A percentile compares a stretch with the other conserved stretches of the same genome.
Evolutionary conservation across 495 filamentous ascomycete species (phyloP).

Genomic region (Penicillium parvum): DNA sequence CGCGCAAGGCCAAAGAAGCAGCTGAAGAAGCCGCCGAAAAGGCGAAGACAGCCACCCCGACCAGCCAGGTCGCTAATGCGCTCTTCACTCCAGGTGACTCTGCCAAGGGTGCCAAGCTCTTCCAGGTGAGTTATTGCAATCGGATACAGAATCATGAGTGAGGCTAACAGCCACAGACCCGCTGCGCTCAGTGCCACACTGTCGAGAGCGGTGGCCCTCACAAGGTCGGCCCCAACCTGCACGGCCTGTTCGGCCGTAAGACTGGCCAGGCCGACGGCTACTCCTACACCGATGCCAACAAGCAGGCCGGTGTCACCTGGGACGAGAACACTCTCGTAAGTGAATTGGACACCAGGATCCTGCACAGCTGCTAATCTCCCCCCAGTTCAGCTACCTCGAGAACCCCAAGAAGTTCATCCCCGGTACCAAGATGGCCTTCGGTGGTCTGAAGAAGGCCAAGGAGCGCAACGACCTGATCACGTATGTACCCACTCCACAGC

Average conservation of each 20-base stretch:
- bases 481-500: slow-evolving; percentile 51
- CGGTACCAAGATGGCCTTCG: slow-evolving; percentile 99
- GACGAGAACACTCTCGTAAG: slow-evolving; percentile 80
- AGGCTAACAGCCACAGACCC: slow-evolving; percentile 53
- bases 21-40: slow-evolving; percentile 1
- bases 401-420: slow-evolving; percentile 97
- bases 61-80: slow-evolving; percentile 25
- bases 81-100: slow-evolving; percentile 63
- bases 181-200: slow-evolving; percentile 98
- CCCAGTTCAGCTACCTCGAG: slow-evolving; percentile 80
- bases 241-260: slow-evolving; percentile 97
- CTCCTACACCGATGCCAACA: slow-evolving; percentile 99
- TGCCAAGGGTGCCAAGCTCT: slow-evolving; percentile 98
- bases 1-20: not conserved
- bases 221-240: slow-evolving; percentile 96
- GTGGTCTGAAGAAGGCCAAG: slow-evolving; percentile 99
- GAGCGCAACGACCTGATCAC: slow-evolving; percentile 99
- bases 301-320: slow-evolving; percentile 90
- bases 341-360: slow-evolving; percentile 1
- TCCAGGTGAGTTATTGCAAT: slow-evolving; percentile 59
- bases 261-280: slow-evolving; percentile 86
- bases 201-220: slow-evolving; percentile 80
- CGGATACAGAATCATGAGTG: not conserved
- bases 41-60: slow-evolving; percentile 3
- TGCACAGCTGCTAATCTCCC: slow-evolving; percentile 11